Base-by-base conservation (phyloP, 768 basidiomycete genomes). In the Auricularia sp. region DNA sequence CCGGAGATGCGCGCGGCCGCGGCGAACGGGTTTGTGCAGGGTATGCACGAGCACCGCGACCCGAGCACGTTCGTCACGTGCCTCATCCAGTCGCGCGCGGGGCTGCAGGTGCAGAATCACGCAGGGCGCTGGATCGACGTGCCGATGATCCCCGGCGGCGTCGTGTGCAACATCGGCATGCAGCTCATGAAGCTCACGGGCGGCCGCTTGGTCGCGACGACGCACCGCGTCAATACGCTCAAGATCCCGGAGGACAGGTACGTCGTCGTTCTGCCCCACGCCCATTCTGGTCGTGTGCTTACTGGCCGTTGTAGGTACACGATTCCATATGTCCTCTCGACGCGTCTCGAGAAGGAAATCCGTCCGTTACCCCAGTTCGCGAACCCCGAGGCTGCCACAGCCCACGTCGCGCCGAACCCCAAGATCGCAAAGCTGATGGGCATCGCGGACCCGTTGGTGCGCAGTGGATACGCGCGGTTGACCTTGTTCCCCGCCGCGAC, bases 11-110 rank as follows among this genome's bases (percentile, higher is more conserved):
- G 29, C 29, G 59, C 33, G 29, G 63, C 66, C 42, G 72, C 69
- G 16, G 67, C 65, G 65, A 64, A 71, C 58, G 74, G 71, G 13
- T 75, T 75, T 61, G 70, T 71, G 34, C 67, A 72, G 61, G 74
- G 73, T 3, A 73, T 75, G 73, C 74, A 73, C 56, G 73, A 75
- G 65, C 74, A 73, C 63, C 72, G 74, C 11, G 73, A 75, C 64
- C 74, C 74, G 2, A 71, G 71, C 13, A 73, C 73, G 3, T 75
- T 73, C 65, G 67, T 75, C 8, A 75, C 73, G 0, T 73, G 73
- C 59, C 66, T 75, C 64, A 73, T 75, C 45, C 74, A 75, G 62
- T 72, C 71, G 1, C 66, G 74, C 21, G 61, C 67, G 16, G 74
- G 73, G 2, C 64, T 75, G 16, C 73, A 75, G 64, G 74, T 66